Percentiles rank a stretch among this genome's conserved stretches.
Evolutionary conservation across 768 basidiomycete genomes (phyloP).

Genomic region (Trametes cingulata): DNA sequence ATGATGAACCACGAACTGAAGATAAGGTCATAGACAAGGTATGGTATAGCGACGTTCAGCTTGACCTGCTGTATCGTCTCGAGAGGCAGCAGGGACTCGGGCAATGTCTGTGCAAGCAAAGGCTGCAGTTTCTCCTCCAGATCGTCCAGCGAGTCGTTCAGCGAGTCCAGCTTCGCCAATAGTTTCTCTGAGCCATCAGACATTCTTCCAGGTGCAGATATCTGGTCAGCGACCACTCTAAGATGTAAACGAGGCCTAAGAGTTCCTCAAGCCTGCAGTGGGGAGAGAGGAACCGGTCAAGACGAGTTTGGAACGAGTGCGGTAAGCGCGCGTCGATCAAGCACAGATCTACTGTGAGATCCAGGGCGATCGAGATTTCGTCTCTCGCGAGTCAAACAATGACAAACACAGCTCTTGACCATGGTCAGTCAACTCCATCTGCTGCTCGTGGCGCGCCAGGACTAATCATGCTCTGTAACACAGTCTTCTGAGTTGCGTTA

Average conservation of each 20-base stretch:
- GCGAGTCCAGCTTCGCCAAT: conserved; percentile 44
- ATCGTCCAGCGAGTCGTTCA: conserved; percentile 62
- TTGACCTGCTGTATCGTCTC: conserved; percentile 82
- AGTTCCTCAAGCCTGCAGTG: too few species aligned
- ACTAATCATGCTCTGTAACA: conserved; percentile 15
- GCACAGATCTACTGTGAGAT: conserved; percentile 11
- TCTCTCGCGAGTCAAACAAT: not conserved
- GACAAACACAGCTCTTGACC: conserved; percentile 20
- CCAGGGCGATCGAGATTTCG: conserved; percentile 1
- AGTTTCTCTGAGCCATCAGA: conserved; percentile 38
- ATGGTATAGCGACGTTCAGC: conserved; percentile 76
- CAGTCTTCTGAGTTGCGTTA: conserved; percentile 92
- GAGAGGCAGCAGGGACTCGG: conserved; percentile 62
- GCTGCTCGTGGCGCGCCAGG: not conserved
- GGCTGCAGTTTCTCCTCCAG: conserved; percentile 70
- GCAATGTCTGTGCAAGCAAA: conserved; percentile 64
- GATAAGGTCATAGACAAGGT: conserved; percentile 81
- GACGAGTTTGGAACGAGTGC: not conserved
- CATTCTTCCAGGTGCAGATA: too few species aligned
- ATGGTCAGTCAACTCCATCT: conserved; percentile 26
- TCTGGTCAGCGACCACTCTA: too few species aligned
- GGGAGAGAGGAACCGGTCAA: not conserved
- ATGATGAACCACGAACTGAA: conserved; percentile 57
- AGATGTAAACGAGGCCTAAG: too few species aligned
- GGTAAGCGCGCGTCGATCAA: conserved; percentile 10